Base-by-base conservation (phyloP, 768 basidiomycete genomes). In the Rhodocollybia butyracea region DNA sequence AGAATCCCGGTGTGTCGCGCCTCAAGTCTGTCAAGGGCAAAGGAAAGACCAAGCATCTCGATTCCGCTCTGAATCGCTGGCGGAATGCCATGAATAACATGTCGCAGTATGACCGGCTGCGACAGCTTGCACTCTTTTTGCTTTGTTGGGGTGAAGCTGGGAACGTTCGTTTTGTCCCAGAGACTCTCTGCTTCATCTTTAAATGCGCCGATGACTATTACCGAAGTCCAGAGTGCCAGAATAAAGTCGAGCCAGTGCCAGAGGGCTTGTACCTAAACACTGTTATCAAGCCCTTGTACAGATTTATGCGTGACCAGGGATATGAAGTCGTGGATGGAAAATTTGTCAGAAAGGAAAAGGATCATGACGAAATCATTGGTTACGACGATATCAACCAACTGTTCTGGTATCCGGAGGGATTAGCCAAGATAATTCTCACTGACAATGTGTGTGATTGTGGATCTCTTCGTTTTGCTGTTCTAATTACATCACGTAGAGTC, bases 191-290 rank as follows among this genome's bases (percentile, higher is more conserved):
- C 78, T 99, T 98, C 82, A 96, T 99, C 67, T 98, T 98, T 87
- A 99, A 99, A 73, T 99, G 97, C 66, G 97, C 97, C 56, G 97
- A 99, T 71, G 97, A 99, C 74, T 98, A 98, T 69, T 99, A 99
- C 71, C 91, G 97, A 57, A 94, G 91, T 57, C 88, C 96, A 26
- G 97, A 98, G 68, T 99, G 97, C 68, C 97, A 99, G 74, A 96
- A 92, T 73, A 78, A 86, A 60, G 72, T 91, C 26, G 97, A 99
- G 41, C 89, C 95, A 4, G 91, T 98, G 2, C 90, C 91, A 10
- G 97, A 98, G 66, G 96, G 96, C 27, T 74, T 98, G 46, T 99
- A 96, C 72, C 83, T 99, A 51, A 83, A 90, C 56, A 81, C 88
- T 2, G 85, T 98, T 68, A 84, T 98, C 70, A 96, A 97, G 67